Base-by-base conservation (phyloP, 208 protist genomes). In the Crithidia sp. region DNA sequence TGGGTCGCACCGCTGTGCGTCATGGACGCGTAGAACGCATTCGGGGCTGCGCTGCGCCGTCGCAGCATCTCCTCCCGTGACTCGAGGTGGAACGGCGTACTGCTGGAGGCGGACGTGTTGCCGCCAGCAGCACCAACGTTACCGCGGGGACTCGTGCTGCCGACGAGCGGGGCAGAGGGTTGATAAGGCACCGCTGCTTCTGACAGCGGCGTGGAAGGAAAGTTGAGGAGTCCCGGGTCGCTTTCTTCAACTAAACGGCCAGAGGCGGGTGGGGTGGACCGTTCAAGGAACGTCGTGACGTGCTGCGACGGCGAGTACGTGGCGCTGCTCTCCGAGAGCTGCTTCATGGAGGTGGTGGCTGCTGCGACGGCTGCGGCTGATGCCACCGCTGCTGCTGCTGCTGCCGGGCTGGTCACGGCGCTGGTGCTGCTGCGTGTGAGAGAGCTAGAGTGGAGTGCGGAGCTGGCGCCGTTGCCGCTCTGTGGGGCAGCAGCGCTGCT, bases 51-150 rank as follows among this genome's bases (percentile, higher is more conserved):
- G 41, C 71, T 89, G 40, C 91, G 87, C 0, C 91, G 85, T 0
- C 90, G 87, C 76, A 96, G 64, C 92, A 96, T 96, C 52, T 91
- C 89, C 63, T 96, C 92, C 2, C 92, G 74, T 17, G 87, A 91
- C 65, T 96, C 89, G 9, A 96, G 70, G 56, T 85, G 80, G 61
- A 94, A 94, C 5, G 82, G 73, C 17, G 79, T 52, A 17, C 65
- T 67, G 60, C 67, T 70, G 37, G 64, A 68, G 52, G 53, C 53
- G 56, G 54, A 61, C 45, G 16, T 56, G 68, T 74, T 74, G 75
- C 63, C 67, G 17, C 45, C 45, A 49, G 9, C 45, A 49, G 0
- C 12, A 7, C 71, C 57, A 14, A 0, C 45, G 2, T 2, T 2
- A 0, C 71, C 57, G 19, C 47, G 64, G 7, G 66, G 67, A 7